Conservation (phyloP, 768 basidiomycete species). For the Lyophyllum atratum region DNA sequence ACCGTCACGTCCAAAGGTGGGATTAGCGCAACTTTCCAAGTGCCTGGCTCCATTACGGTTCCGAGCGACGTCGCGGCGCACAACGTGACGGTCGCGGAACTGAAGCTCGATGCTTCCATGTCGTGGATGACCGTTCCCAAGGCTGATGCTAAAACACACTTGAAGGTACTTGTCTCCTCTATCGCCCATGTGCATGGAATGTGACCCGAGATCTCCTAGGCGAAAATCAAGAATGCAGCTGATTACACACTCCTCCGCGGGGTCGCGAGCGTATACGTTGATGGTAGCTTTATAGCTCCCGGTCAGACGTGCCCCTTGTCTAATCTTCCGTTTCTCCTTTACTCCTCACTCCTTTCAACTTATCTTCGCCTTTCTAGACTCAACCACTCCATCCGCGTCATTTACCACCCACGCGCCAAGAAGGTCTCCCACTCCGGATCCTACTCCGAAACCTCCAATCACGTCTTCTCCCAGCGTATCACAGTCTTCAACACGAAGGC, state of each 20-base stretch:
- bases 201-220: not conserved
- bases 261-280: not conserved
- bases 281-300: slow-evolving; percentile 25
- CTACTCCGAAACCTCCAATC: slow-evolving; percentile 14
- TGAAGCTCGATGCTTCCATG: slow-evolving; percentile 36
- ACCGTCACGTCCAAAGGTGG: not conserved
- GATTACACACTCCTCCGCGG: not conserved
- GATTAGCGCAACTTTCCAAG: slow-evolving; percentile 33
- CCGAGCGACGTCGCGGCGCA: slow-evolving; percentile 39
- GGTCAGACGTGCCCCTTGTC: slow-evolving; percentile 38
- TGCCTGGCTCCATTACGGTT: slow-evolving; percentile 41
- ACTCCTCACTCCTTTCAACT: slow-evolving; percentile 43
- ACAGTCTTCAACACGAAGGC: slow-evolving; percentile 9
- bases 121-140: slow-evolving; percentile 43
- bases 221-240: not conserved
- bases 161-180: slow-evolving; percentile 30
- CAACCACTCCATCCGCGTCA: slow-evolving; percentile 40
- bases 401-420: slow-evolving; percentile 38
- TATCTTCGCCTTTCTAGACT: slow-evolving; percentile 24
- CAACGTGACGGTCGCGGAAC: slow-evolving; percentile 39
- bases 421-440: slow-evolving; percentile 32
- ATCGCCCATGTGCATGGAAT: not conserved
- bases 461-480: slow-evolving; percentile 24
- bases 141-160: slow-evolving; percentile 34
- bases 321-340: slow-evolving; percentile 43